phyloP scores from a whole-genome alignment of 2,329 filamentous ascomycete species.

The Didymella lethalis region DNA sequence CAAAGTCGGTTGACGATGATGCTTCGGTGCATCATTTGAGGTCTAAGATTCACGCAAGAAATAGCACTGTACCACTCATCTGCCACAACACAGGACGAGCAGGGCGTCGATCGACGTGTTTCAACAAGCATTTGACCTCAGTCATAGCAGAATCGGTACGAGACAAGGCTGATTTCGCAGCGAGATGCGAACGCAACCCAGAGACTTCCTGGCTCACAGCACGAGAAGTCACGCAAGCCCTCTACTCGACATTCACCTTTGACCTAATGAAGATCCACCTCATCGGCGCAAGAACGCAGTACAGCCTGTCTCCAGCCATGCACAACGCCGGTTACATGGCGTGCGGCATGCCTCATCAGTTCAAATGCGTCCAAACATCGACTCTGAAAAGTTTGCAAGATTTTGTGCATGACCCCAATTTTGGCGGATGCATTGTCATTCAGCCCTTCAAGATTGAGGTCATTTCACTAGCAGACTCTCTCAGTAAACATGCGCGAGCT shows the following conservation, averaged over 20 bases:
- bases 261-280: constrained; percentile 77
- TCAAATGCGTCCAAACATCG: constrained; percentile 69
- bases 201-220: constrained; percentile 65
- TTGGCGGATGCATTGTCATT: constrained; percentile 75
- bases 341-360: constrained; percentile 73
- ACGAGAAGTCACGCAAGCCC: constrained; percentile 68
- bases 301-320: constrained; percentile 80
- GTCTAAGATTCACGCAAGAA: constrained; percentile 56
- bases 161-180: constrained; percentile 41
- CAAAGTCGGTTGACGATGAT: constrained; percentile 67
- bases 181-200: constrained; percentile 44
- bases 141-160: constrained; percentile 62
- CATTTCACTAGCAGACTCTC: constrained; percentile 68
- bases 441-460: constrained; percentile 79
- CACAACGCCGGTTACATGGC: constrained; percentile 73
- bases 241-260: constrained; percentile 72
- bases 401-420: constrained; percentile 70
- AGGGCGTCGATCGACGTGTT: constrained; percentile 70
- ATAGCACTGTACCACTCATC: constrained; percentile 62
- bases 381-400: constrained; percentile 70
- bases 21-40: constrained; percentile 66
- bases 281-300: constrained; percentile 74
- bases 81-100: constrained; percentile 70
- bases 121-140: constrained; percentile 70
- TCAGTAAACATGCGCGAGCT: constrained; percentile 75